These are phyloP conservation scores for Cryphonectria radicalis DNA, from an alignment of 2,329 filamentous ascomycete genomes.

Conservation along the genomic window DNA sequence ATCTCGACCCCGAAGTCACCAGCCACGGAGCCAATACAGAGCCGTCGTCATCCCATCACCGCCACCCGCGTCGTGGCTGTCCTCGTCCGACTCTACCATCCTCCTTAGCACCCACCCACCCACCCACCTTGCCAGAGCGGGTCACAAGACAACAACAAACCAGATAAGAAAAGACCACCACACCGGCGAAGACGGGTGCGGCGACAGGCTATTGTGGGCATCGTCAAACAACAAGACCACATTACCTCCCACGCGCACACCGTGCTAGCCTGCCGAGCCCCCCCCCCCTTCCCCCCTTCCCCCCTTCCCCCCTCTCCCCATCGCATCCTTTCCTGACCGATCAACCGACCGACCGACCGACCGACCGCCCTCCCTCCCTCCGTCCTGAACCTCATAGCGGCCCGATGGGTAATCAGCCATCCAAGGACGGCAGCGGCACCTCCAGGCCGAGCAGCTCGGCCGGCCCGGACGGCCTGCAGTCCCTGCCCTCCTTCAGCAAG, in stretches of 20 bases:
- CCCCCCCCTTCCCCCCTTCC: too few species aligned
- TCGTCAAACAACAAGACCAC: slow-evolving; percentile 38
- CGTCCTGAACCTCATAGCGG: slow-evolving; percentile 10
- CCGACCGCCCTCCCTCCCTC: background rate
- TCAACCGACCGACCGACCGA: slow-evolving; percentile 24
- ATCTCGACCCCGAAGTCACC: slow-evolving; percentile 40
- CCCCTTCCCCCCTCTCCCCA: background rate
- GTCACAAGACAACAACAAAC: slow-evolving; percentile 21
- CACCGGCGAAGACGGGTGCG: slow-evolving; percentile 41
- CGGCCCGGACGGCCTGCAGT: slow-evolving; percentile 67
- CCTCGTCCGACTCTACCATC: slow-evolving; percentile 56
- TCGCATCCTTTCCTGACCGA: slow-evolving; percentile 28
- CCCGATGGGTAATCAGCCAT: slow-evolving; percentile 76
- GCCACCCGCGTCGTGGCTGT: slow-evolving; percentile 51
- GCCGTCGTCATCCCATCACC: slow-evolving; percentile 47
- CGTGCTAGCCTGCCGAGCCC: slow-evolving; percentile 37
- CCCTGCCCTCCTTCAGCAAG: slow-evolving; percentile 89
- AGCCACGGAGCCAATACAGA: slow-evolving; percentile 56
- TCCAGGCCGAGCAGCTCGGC: slow-evolving; percentile 55
- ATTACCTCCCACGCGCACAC: slow-evolving; percentile 41
- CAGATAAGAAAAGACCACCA: background rate
- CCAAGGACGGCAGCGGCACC: slow-evolving; percentile 58
- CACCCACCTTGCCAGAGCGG: slow-evolving; percentile 34
- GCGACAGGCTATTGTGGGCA: slow-evolving; percentile 42
- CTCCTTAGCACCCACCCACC: slow-evolving; percentile 48